Evolutionary conservation across 2,329 filamentous ascomycete species (phyloP).

Genomic region (Neonectria sp.): DNA sequence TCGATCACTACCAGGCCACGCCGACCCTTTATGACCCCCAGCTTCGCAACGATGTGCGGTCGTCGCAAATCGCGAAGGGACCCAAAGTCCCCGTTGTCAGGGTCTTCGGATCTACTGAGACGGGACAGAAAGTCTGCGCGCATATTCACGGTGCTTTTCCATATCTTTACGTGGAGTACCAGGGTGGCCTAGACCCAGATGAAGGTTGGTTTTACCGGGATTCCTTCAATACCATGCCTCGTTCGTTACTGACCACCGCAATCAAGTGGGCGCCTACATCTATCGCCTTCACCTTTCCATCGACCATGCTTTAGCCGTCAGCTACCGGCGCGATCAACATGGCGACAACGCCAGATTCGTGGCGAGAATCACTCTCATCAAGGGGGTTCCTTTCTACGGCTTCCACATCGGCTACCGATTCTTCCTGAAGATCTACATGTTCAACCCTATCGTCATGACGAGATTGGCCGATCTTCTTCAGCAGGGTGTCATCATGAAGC

Average conservation of each 20-base stretch:
- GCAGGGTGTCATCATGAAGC: conserved; percentile 89
- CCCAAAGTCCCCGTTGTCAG: conserved; percentile 89
- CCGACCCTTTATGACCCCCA: conserved; percentile 87
- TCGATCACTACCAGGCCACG: conserved; percentile 91
- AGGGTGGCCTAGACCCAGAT: conserved; percentile 75
- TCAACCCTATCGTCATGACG: conserved; percentile 90
- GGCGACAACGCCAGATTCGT: conserved; percentile 80
- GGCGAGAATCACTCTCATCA: conserved; percentile 91
- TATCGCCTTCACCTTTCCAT: conserved; percentile 87
- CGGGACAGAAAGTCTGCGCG: conserved; percentile 94
- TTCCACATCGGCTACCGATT: conserved; percentile 93
- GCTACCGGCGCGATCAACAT: conserved; percentile 83
- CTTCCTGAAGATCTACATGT: conserved; percentile 95
- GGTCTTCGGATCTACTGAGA: conserved; percentile 93
- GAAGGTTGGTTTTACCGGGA: conserved; percentile 69
- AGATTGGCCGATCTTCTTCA: conserved; percentile 88
- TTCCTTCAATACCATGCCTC: background rate
- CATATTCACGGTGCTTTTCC: conserved; percentile 97
- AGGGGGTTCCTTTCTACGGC: conserved; percentile 95
- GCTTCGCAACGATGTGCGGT: conserved; percentile 76
- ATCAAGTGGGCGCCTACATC: conserved; percentile 80
- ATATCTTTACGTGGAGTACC: conserved; percentile 93
- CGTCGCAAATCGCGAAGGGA: conserved; percentile 71
- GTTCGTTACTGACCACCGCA: conserved; percentile 27
- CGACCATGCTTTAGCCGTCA: conserved; percentile 89